Percentiles rank a stretch among this genome's conserved stretches.
phyloP scores from a whole-genome alignment of 202 grass and related monocot species.

The Hordeum pubiflorum region DNA sequence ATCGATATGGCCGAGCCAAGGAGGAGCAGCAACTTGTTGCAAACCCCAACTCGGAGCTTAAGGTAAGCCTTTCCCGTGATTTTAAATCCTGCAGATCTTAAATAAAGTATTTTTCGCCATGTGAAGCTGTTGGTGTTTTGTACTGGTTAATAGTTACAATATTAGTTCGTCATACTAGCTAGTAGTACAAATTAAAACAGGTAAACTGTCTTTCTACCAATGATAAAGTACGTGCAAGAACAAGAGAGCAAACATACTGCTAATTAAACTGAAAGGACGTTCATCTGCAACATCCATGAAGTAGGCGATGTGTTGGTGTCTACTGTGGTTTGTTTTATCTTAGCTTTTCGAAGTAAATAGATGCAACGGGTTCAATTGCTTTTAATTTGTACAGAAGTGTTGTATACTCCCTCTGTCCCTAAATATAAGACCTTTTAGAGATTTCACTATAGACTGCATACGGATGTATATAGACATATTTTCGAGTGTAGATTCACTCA shows the following conservation, averaged over 20 bases:
- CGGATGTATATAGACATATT: no score
- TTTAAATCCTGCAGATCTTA: background rate
- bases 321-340: background rate
- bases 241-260: background rate
- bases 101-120: background rate
- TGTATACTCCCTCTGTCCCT: no score
- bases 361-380: background rate
- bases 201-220: background rate
- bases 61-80: constrained; percentile 24
- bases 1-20: constrained; percentile 39
- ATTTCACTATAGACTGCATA: no score
- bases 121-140: background rate
- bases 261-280: constrained; percentile 6
- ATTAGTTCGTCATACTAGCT: background rate
- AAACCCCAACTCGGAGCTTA: constrained; percentile 44
- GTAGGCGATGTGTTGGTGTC: background rate
- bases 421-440: no score
- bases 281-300: background rate
- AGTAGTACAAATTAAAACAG: background rate
- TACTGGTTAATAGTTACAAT: background rate
- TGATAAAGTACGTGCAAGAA: background rate
- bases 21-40: constrained; percentile 24
- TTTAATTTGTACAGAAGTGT: background rate
- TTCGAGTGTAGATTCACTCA: no score
- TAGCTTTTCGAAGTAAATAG: background rate